Evolutionary conservation across 768 basidiomycete genomes (phyloP).

Genomic region (Rhizopogon vesiculosus): DNA sequence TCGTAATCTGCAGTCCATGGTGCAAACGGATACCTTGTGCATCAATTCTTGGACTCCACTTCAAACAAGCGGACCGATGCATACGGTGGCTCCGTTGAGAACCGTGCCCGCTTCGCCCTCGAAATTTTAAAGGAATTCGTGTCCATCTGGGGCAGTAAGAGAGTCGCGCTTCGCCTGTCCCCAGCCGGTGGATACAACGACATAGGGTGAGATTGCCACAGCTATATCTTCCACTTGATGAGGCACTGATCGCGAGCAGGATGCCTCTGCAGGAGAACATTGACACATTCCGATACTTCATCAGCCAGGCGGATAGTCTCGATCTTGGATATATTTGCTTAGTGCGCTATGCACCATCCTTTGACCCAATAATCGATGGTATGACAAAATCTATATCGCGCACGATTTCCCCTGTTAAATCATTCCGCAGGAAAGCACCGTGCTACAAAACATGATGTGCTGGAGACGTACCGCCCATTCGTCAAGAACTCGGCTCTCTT

Average conservation of each 20-base stretch:
- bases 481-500: no score
- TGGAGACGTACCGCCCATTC: no score
- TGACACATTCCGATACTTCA: slow-evolving; percentile 36
- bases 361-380: slow-evolving; percentile 22
- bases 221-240: not conserved
- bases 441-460: no score
- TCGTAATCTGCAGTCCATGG: slow-evolving; percentile 32
- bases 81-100: slow-evolving; percentile 58
- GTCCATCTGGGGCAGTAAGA: slow-evolving; percentile 37
- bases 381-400: not conserved
- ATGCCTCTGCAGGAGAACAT: slow-evolving; percentile 42
- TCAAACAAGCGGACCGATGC: slow-evolving; percentile 50
- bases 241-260: slow-evolving; percentile 11
- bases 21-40: slow-evolving; percentile 39
- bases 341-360: slow-evolving; percentile 10
- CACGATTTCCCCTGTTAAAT: no score
- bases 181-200: slow-evolving; percentile 44
- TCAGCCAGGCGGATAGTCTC: slow-evolving; percentile 36
- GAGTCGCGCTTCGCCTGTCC: slow-evolving; percentile 40
- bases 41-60: slow-evolving; percentile 47
- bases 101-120: slow-evolving; percentile 50
- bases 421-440: no score
- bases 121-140: slow-evolving; percentile 43
- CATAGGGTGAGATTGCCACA: slow-evolving; percentile 26
- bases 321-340: slow-evolving; percentile 22